phyloP scores from a whole-genome alignment of 371 early-diverging fungal genomes.

The Mortierella sp. region DNA sequence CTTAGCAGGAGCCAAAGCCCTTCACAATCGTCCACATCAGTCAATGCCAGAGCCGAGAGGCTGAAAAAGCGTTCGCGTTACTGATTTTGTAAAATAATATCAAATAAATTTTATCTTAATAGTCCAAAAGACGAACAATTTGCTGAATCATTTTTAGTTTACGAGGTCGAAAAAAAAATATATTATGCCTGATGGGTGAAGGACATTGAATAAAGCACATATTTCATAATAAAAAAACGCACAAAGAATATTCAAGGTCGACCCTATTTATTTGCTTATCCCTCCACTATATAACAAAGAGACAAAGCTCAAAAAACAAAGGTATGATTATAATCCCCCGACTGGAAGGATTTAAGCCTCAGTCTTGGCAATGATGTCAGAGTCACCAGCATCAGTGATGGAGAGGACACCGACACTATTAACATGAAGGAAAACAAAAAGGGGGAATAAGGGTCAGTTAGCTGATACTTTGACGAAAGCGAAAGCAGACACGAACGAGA shows the following conservation, averaged over 20 bases:
- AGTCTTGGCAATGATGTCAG: constrained; percentile 57
- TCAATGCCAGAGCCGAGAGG: constrained; percentile 18
- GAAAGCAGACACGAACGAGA: neutral
- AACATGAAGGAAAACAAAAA: neutral
- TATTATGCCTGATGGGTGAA: too few species aligned
- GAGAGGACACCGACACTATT: constrained; percentile 89
- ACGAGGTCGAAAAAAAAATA: too few species aligned
- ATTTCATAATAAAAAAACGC: neutral
- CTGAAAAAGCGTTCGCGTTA: constrained; percentile 43
- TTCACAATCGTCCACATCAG: constrained; percentile 7
- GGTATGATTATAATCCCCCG: constrained; percentile 6
- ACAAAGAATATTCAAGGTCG: constrained; percentile 24
- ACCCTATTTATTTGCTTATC: constrained; percentile 25
- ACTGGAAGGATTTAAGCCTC: constrained; percentile 43
- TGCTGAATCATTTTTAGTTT: too few species aligned
- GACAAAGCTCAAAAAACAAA: constrained; percentile 17
- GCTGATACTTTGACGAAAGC: neutral
- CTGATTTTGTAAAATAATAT: too few species aligned
- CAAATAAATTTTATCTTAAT: too few species aligned
- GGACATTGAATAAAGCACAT: neutral
- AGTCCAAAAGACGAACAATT: too few species aligned
- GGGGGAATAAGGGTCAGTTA: neutral
- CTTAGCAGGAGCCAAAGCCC: constrained; percentile 40
- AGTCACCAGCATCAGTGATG: constrained; percentile 98
- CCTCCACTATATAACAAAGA: constrained; percentile 3